Percentiles rank a stretch among this genome's conserved stretches.
phyloP scores from a whole-genome alignment of 306 rosid genomes.

The Sindora glabra region DNA sequence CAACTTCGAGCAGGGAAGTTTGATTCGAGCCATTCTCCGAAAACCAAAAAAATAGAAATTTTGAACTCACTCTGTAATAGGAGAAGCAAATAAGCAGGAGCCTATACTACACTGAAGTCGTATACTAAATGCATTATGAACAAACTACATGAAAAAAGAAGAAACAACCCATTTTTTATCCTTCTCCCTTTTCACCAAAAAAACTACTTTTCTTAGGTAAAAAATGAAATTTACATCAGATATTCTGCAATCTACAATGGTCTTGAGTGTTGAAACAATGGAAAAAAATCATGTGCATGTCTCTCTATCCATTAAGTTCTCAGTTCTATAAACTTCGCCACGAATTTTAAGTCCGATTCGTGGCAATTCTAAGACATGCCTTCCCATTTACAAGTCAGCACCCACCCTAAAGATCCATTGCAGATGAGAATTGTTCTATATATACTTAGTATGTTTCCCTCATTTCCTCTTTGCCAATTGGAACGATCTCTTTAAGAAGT shows the following conservation, averaged over 20 bases:
- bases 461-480: constrained; percentile 79
- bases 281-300: neutral
- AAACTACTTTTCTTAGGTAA: constrained; percentile 6
- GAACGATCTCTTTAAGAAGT: constrained; percentile 75
- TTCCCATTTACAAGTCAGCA: too few relatives aligned
- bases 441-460: too few relatives aligned
- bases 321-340: neutral
- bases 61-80: too few relatives aligned
- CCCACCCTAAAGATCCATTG: too few relatives aligned
- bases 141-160: constrained; percentile 22
- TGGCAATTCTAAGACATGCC: too few relatives aligned
- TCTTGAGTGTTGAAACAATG: neutral
- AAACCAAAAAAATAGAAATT: too few relatives aligned
- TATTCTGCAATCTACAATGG: neutral
- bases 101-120: too few relatives aligned
- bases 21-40: too few relatives aligned
- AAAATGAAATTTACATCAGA: constrained; percentile 15
- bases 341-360: too few relatives aligned
- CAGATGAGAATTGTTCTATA: too few relatives aligned
- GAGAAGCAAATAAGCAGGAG: too few relatives aligned
- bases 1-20: too few relatives aligned
- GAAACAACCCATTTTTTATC: neutral
- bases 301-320: neutral
- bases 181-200: constrained; percentile 6
- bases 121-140: constrained; percentile 17